These are phyloP conservation scores for Barnettozyma populi DNA, from an alignment of 805 yeast genomes.

Conservation along the genomic window DNA sequence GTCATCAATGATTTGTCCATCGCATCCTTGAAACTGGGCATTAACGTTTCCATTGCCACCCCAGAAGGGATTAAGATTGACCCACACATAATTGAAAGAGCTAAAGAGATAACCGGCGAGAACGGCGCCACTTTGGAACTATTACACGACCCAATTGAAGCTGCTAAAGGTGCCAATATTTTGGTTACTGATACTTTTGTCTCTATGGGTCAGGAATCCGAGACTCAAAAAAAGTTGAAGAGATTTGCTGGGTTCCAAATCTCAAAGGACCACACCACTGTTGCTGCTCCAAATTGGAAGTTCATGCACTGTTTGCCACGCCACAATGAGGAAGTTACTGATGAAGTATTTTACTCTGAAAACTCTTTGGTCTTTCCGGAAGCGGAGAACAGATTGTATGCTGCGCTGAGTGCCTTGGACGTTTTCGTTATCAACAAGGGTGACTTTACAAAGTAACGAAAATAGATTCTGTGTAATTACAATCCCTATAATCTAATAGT, in stretches of 20 bases:
- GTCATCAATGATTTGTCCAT: conserved; percentile 90
- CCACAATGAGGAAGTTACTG: conserved; percentile 89
- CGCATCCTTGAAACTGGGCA: conserved; percentile 81
- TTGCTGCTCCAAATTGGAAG: conserved; percentile 69
- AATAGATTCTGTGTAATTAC: neutral
- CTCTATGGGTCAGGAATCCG: conserved; percentile 95
- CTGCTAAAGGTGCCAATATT: conserved; percentile 70
- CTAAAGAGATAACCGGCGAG: conserved; percentile 45
- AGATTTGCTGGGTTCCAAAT: conserved; percentile 89
- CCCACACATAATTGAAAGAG: conserved; percentile 45
- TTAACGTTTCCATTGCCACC: conserved; percentile 76
- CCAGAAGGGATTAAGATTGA: conserved; percentile 71
- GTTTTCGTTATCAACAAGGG: conserved; percentile 86
- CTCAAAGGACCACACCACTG: conserved; percentile 52
- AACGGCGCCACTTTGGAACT: conserved; percentile 50
- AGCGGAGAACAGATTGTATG: conserved; percentile 94
- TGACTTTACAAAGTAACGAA: conserved; percentile 30
- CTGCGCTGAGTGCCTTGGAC: conserved; percentile 92
- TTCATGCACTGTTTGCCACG: conserved; percentile 99
- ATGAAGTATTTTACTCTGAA: conserved; percentile 83
- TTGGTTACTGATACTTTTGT: conserved; percentile 96
- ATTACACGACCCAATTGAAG: conserved; percentile 68
- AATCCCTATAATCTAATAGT: no score
- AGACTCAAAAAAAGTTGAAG: conserved; percentile 61
- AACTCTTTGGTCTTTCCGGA: conserved; percentile 87